Conservation (phyloP, 208 protist genomes). For the Trypanosoma scelopori region DNA sequence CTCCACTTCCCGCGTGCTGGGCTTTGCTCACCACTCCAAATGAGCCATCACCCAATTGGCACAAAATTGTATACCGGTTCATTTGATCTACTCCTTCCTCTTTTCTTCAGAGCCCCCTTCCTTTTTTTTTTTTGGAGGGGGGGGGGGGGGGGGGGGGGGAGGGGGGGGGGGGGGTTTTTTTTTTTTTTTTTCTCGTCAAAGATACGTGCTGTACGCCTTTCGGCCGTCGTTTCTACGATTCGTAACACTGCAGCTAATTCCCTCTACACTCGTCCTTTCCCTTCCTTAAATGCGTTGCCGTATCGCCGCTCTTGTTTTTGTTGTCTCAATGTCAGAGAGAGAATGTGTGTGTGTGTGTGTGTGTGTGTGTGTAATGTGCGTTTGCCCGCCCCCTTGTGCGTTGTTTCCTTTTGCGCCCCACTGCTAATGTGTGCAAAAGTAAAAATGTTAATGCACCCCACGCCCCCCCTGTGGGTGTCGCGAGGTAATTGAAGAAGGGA, state of each 20-base stretch:
- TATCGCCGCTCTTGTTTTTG: no score
- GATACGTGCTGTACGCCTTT: background rate
- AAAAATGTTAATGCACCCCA: constrained; percentile 3
- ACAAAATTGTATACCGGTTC: constrained; percentile 95
- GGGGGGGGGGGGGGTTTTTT: no score
- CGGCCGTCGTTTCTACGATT: background rate
- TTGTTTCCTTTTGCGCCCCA: background rate
- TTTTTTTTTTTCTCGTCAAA: background rate
- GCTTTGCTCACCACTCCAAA: constrained; percentile 97
- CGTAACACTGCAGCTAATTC: background rate
- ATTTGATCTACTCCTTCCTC: constrained; percentile 34
- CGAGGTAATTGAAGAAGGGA: background rate
- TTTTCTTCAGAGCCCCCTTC: no score
- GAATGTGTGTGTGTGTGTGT: no score
- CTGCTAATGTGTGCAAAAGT: background rate
- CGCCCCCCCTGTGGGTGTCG: background rate
- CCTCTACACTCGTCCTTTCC: background rate
- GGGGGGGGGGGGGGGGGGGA: no score
- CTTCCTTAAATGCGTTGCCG: no score
- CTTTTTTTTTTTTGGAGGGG: background rate
- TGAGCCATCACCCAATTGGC: constrained; percentile 96
- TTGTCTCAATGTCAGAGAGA: no score
- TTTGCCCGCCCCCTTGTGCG: background rate
- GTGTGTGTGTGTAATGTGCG: no score
- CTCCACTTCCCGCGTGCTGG: constrained; percentile 82